Conservation (phyloP, 2,329 filamentous ascomycete genomes). For the Lomentospora prolificans region DNA sequence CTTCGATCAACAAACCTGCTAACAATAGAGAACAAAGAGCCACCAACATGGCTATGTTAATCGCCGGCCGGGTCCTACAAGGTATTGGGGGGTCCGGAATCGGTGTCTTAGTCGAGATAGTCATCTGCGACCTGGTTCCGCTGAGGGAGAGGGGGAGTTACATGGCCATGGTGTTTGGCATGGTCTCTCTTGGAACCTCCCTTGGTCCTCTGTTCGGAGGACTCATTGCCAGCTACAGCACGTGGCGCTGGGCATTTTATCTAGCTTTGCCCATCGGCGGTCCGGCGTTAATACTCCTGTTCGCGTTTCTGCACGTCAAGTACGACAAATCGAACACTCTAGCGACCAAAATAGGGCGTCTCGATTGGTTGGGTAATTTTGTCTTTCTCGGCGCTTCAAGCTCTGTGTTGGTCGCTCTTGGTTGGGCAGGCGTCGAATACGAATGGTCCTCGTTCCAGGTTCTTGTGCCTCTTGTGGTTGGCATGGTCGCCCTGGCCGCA, state of each 20-base stretch:
- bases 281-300: slow-evolving; percentile 13
- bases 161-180: slow-evolving; percentile 18
- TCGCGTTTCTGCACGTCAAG: slow-evolving; percentile 16
- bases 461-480: slow-evolving; percentile 23
- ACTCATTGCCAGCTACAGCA: slow-evolving; percentile 16
- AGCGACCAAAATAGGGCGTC: slow-evolving; percentile 12
- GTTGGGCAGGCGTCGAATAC: slow-evolving; percentile 34
- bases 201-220: slow-evolving; percentile 24
- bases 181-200: slow-evolving; percentile 23
- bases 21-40: slow-evolving; percentile 11
- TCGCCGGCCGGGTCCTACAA: slow-evolving; percentile 32
- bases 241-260: slow-evolving; percentile 36
- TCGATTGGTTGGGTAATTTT: slow-evolving; percentile 31
- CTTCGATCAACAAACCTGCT: slow-evolving; percentile 1
- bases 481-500: slow-evolving; percentile 20
- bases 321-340: slow-evolving; percentile 12
- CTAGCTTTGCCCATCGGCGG: slow-evolving; percentile 26
- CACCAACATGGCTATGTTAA: slow-evolving; percentile 25
- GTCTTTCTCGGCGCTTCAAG: slow-evolving; percentile 27
- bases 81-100: slow-evolving; percentile 22
- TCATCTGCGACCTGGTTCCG: slow-evolving; percentile 35
- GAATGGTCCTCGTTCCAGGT: slow-evolving; percentile 18
- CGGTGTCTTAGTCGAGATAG: slow-evolving; percentile 14
- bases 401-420: slow-evolving; percentile 33
- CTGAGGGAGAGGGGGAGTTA: slow-evolving; percentile 33